phyloP scores from a whole-genome alignment of 2,329 filamentous ascomycete species.

The Monosporascus ibericus region DNA sequence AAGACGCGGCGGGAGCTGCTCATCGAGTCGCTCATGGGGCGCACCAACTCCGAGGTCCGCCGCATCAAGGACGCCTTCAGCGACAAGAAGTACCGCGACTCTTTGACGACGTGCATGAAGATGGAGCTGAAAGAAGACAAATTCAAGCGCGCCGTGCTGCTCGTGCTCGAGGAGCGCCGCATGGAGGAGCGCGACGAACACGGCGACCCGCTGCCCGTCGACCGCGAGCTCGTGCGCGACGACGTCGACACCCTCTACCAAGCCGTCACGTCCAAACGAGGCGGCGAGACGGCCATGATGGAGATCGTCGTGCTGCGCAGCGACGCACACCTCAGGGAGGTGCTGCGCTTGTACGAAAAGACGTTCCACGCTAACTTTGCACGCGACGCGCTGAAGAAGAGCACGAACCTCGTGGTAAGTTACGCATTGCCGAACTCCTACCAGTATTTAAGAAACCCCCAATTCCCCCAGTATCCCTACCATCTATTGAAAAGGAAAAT shows the following conservation, averaged over 20 bases:
- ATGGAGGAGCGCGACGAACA: conserved; percentile 74
- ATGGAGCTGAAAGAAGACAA: conserved; percentile 93
- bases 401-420: conserved; percentile 83
- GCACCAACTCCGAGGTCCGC: conserved; percentile 79
- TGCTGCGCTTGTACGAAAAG: conserved; percentile 70
- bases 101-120: conserved; percentile 77
- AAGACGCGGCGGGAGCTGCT: conserved; percentile 79
- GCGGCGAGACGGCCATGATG: conserved; percentile 85
- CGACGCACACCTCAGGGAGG: conserved; percentile 74
- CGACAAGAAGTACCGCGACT: conserved; percentile 87
- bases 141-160: conserved; percentile 81
- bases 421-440: conserved; percentile 1
- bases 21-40: conserved; percentile 88
- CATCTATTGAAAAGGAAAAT: conserved; percentile 4
- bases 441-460: not conserved
- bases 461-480: too few relatives aligned
- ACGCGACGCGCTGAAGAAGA: conserved; percentile 79
- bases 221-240: conserved; percentile 55
- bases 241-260: conserved; percentile 69
- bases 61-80: conserved; percentile 83
- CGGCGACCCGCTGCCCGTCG: conserved; percentile 51
- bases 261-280: conserved; percentile 65
- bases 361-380: conserved; percentile 77
- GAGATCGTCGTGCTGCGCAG: conserved; percentile 74
- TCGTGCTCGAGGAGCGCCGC: conserved; percentile 73